phyloP scores from a whole-genome alignment of 106 monocot species.

The Alisma plantagoaquatica region DNA sequence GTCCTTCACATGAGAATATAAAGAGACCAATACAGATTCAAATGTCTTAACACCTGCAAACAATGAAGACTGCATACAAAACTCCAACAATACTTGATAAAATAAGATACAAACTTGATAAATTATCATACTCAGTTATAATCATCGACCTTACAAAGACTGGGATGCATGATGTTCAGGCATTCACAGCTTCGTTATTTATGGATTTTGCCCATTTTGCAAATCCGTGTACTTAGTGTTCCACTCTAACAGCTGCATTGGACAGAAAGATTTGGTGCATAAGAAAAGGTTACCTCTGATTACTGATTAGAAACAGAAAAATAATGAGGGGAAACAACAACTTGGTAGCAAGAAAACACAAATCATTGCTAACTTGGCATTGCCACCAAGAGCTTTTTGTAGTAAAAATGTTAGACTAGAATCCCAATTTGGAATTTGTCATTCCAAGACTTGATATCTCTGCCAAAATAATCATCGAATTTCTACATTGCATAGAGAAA shows the following conservation, averaged over 20 bases:
- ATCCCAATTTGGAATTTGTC: slow-evolving; percentile 96
- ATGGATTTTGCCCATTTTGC: slow-evolving; percentile 94
- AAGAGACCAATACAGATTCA: too few species aligned
- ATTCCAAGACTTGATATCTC: slow-evolving; percentile 88
- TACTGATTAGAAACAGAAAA: not conserved
- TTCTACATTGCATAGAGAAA: slow-evolving; percentile 42
- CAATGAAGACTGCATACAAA: too few species aligned
- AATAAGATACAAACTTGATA: too few species aligned
- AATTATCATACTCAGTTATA: too few species aligned
- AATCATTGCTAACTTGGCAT: slow-evolving; percentile 96
- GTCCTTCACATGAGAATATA: too few species aligned
- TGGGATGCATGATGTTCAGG: slow-evolving; percentile 70
- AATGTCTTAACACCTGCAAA: too few species aligned
- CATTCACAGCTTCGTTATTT: slow-evolving; percentile 87
- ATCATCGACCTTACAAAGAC: slow-evolving; percentile 84
- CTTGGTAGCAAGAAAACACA: slow-evolving; percentile 83
- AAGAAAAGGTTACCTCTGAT: too few species aligned
- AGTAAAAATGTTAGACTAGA: slow-evolving; percentile 93
- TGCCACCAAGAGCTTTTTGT: slow-evolving; percentile 99
- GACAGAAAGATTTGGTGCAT: too few species aligned
- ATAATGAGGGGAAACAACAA: not conserved
- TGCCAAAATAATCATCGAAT: slow-evolving; percentile 92
- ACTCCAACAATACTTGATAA: too few species aligned
- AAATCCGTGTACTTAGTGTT: slow-evolving; percentile 88
- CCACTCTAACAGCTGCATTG: slow-evolving; percentile 80